Evolutionary conservation across 2,329 filamentous ascomycete species (phyloP), one percentile per base, ranked within the genome.

Genomic region (Drechslerella coelobrocha): DNA sequence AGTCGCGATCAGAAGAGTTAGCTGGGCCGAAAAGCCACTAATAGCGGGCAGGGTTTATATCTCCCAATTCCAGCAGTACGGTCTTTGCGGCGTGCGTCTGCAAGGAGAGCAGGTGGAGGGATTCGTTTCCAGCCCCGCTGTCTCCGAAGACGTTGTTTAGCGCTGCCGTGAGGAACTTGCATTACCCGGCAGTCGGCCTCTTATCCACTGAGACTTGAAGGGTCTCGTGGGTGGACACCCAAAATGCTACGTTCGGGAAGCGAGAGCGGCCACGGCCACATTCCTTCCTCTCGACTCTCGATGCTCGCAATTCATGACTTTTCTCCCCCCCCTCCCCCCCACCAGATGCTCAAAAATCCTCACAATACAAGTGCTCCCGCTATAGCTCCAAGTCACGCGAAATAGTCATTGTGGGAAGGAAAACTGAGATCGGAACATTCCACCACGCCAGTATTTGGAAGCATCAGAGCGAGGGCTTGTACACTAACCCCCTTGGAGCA

Each of bases 21-120:
- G n/a, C n/a, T n/a, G n/a, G 41, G 41, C 41, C 41, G 41, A 45
- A 23, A 19, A 17, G 41, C n/a, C 19, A 23, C 19, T 23, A 45
- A 57, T 69, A 62, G 57, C 65, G 51, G 45, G 39, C 65, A 69
- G 63, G 63, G 63, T 69, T 23, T 51, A 47, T 53, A 62, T 69
- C 57, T 62, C n/a, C 59, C 57, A 63, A 62, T 71, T 63, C 53
- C 59, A 45, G 59, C 31, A 31, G 10, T 24, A 57, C 9, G 27
- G 43, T 57, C 27, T 61, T 31, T 21, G 29, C 29, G 29, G 29
- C 29, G 29, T 31, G 29, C 37, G 41, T 56, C 65, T 62, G 65
- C 57, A 69, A 62, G 65, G 57, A 62, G 45, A 19, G 45, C 45
- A 50, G 65, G 50, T 48, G 14, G 7, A 14, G 54, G 55, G 29